Percentiles rank a stretch among this genome's conserved stretches.
Evolutionary conservation across 805 yeast genomes (phyloP).

Genomic region (Tetrapisispora namnaoensis): DNA sequence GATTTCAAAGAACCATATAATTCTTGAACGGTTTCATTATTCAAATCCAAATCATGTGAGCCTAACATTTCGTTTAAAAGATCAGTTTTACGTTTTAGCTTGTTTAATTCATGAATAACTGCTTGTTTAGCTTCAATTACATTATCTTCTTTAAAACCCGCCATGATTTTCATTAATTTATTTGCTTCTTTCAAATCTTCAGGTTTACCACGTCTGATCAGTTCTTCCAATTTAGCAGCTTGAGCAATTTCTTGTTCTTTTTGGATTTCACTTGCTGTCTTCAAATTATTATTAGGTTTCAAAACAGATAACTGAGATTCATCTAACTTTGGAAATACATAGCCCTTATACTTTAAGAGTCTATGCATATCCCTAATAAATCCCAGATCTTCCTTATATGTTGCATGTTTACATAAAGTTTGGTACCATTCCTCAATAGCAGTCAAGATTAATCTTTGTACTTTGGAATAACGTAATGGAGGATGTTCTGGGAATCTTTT

Average conservation of each 20-base stretch:
- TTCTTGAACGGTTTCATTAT: constrained; percentile 65
- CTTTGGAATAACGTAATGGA: constrained; percentile 70
- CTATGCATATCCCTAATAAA: constrained; percentile 95
- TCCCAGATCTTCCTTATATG: constrained; percentile 85
- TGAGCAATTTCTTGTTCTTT: constrained; percentile 89
- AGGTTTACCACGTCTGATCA: constrained; percentile 91
- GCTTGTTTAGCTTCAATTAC: constrained; percentile 55
- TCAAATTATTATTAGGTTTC: constrained; percentile 78
- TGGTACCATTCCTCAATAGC: constrained; percentile 96
- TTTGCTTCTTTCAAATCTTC: constrained; percentile 94
- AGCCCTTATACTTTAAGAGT: constrained; percentile 79
- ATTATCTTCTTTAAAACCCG: constrained; percentile 87
- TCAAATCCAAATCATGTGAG: constrained; percentile 31
- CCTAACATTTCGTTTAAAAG: constrained; percentile 80
- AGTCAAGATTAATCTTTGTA: constrained; percentile 76
- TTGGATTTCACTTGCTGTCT: constrained; percentile 82
- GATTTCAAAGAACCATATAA: constrained; percentile 68
- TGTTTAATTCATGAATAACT: constrained; percentile 74
- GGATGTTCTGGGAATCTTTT: constrained; percentile 92
- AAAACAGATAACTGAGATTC: constrained; percentile 88
- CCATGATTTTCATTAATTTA: constrained; percentile 94
- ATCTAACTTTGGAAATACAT: constrained; percentile 83
- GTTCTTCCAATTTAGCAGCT: constrained; percentile 89
- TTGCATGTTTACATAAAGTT: constrained; percentile 81
- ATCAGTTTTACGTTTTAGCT: constrained; percentile 76